phyloP scores from a whole-genome alignment of 2,329 filamentous ascomycete species.

The Parastagonospora nodorum region DNA sequence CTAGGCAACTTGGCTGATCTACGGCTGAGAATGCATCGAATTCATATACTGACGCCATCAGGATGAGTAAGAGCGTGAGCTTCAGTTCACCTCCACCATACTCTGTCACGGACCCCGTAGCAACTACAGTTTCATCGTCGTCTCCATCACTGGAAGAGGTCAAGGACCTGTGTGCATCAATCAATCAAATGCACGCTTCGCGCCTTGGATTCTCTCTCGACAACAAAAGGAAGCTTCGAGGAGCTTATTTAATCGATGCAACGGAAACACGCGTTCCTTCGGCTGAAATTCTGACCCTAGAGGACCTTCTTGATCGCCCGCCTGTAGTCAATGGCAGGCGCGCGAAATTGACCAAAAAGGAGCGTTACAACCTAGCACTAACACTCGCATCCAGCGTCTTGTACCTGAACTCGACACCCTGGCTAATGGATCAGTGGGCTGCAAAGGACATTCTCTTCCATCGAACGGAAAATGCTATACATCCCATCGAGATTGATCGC shows the following conservation, averaged over 20 bases:
- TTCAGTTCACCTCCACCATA: conserved; percentile 43
- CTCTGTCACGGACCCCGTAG: conserved; percentile 27
- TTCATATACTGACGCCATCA: conserved; percentile 13
- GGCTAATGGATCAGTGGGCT: conserved; percentile 43
- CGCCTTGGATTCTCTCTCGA: conserved; percentile 43
- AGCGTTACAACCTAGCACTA: conserved; percentile 43
- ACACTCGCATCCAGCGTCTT: conserved; percentile 44
- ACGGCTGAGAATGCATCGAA: not conserved
- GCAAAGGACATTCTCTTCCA: conserved; percentile 43
- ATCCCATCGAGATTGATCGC: conserved; percentile 35
- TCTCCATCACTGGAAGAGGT: conserved; percentile 32
- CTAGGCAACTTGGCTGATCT: not conserved
- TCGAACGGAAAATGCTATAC: conserved; percentile 18
- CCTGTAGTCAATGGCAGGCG: conserved; percentile 32
- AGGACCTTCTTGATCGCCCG: conserved; percentile 35
- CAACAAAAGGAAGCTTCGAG: conserved; percentile 36
- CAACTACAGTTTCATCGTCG: not conserved
- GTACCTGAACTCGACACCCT: conserved; percentile 44
- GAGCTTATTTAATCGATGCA: conserved; percentile 30
- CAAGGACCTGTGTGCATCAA: conserved; percentile 44
- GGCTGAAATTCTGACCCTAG: conserved; percentile 35
- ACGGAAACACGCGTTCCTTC: conserved; percentile 12
- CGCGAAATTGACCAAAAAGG: conserved; percentile 40
- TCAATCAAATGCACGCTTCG: conserved; percentile 29
- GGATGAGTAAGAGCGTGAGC: conserved; percentile 40